Evolutionary conservation across 257 asterid genomes (phyloP).

Genomic region (Coffea canephora): DNA sequence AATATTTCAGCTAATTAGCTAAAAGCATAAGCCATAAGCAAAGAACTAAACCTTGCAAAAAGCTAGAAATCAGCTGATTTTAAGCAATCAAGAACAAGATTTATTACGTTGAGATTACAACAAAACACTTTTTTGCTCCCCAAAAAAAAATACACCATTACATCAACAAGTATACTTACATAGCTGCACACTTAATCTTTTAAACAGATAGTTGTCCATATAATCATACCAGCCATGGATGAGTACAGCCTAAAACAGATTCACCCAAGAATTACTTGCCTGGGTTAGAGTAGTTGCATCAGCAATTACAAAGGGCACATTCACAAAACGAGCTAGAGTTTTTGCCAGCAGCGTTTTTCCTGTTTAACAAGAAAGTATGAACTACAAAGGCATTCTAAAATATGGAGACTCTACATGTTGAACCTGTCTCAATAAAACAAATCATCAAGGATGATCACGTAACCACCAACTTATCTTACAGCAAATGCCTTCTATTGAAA

Average conservation of each 20-base stretch:
- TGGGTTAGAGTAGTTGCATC: constrained; percentile 94
- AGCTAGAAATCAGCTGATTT: not conserved
- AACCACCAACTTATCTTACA: not conserved
- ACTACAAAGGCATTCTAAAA: constrained; percentile 18
- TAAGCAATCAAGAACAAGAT: not conserved
- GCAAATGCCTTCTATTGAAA: not conserved
- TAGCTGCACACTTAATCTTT: not conserved
- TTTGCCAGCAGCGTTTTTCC: constrained; percentile 94
- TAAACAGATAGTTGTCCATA: not conserved
- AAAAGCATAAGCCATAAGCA: not conserved
- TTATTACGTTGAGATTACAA: not conserved
- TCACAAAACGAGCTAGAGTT: constrained; percentile 92
- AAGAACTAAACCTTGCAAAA: not conserved
- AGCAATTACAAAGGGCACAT: constrained; percentile 91
- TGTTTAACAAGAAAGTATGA: constrained; percentile 34
- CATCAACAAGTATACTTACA: not conserved
- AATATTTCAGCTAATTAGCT: too few relatives aligned
- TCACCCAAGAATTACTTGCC: constrained; percentile 37
- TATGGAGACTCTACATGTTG: constrained; percentile 10
- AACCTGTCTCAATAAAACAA: not conserved
- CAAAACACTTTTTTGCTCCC: too few relatives aligned
- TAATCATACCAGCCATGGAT: not conserved
- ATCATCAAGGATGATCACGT: not conserved
- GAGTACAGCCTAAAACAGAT: not conserved
- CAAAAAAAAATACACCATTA: not conserved